Base-by-base conservation (phyloP, 345 rosid species). In the Moricandia arvensis region DNA sequence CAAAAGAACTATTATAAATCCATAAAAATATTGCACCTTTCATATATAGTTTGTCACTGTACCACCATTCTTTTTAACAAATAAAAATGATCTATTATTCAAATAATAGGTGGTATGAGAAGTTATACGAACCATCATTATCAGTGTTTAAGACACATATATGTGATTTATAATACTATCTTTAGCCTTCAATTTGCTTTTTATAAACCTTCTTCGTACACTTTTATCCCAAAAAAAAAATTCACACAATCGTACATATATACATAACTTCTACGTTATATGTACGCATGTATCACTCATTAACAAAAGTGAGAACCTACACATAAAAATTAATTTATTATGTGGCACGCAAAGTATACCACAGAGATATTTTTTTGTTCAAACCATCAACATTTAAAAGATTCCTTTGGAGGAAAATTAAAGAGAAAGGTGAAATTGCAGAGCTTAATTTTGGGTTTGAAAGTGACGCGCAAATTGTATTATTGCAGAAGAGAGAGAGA, bases 381-480 rank as follows among this genome's bases (percentile, higher is more conserved):
- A n/a, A n/a, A 17, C 4, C 12, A 65, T 31, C 64, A 69, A 54
- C 54, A 60, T 61, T 41, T 41, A 4, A 26, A 55, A 77, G 76
- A 72, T 77, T 77, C 72, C 63, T 26, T 45, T 65, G 72, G 76
- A 29, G 4, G 43, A 63, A 59, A 61, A 79, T 76, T 61, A 80
- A 68, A 75, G 74, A 54, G 57, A 69, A 71, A 57, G 26, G 72
- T 67, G 37, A 68, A 31, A 13, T 55, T 49, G 8, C 73, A 66
- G 73, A 69, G 77, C 24, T 47, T 66, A 65, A 66, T 72, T 77
- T 66, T 57, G 80, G 57, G 72, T 30, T 77, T 72, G 80, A 77
- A 77, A 77, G 73, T 72, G 80, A 77, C 80, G 55, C 17, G 57
- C 73, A 77, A 33, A 26, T 77, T 77, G 80, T 66, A 77, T 72